Evolutionary conservation across 2,329 filamentous ascomycete species (phyloP).

Genomic region (Talaromyces verruculosus): DNA sequence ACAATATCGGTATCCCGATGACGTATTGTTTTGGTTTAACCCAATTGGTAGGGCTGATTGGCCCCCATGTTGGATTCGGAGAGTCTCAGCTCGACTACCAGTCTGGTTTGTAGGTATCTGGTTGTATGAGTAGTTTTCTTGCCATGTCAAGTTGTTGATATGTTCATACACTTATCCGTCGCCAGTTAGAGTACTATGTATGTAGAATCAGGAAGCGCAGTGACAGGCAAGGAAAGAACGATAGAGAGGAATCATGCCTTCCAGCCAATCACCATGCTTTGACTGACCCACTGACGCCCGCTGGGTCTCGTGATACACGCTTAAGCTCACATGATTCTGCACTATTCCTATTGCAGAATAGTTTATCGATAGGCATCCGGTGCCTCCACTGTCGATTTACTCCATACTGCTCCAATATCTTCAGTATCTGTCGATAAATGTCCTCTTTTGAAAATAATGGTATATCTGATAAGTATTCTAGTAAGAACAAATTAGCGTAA

Average conservation of each 20-base stretch:
- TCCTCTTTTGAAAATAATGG: not conserved
- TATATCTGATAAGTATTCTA: not conserved
- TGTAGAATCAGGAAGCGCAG: too few relatives aligned
- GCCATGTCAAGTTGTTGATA: not conserved
- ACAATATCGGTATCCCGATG: not conserved
- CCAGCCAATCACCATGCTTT: not conserved
- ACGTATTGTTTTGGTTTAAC: conserved; percentile 10
- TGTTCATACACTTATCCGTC: not conserved
- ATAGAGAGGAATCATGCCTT: not conserved
- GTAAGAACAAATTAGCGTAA: not conserved
- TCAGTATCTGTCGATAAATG: not conserved
- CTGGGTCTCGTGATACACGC: conserved; percentile 10
- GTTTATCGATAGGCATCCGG: not conserved
- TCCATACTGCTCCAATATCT: not conserved
- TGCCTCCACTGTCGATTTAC: not conserved
- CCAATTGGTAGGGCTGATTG: conserved; percentile 7
- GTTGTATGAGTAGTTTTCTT: not conserved
- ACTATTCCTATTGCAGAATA: not conserved
- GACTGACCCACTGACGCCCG: not conserved
- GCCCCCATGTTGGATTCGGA: not conserved
- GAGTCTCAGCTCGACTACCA: not conserved
- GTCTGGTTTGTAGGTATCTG: not conserved
- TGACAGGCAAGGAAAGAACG: not conserved
- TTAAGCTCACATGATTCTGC: not conserved
- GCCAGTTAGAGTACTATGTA: not conserved